Evolutionary conservation across 306 rosid genomes (phyloP).

Genomic region (Arachis hypogaea): DNA sequence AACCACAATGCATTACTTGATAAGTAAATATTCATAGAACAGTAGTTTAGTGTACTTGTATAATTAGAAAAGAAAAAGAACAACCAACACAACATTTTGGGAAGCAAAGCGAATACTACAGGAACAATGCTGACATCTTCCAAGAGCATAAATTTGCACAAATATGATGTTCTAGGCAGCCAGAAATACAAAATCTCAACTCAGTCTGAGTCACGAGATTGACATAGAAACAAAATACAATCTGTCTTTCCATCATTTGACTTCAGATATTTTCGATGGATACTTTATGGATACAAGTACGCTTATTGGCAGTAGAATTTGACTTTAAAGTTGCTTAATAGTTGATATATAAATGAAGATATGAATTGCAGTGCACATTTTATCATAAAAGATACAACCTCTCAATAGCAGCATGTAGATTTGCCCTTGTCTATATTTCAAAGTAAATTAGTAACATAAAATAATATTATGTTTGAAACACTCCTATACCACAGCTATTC

Average conservation of each 20-base stretch:
- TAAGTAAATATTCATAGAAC: background rate
- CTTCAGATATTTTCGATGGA: slow-evolving; percentile 16
- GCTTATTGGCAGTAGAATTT: slow-evolving; percentile 2
- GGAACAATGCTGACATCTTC: background rate
- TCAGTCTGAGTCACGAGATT: background rate
- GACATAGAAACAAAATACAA: background rate
- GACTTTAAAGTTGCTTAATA: slow-evolving; percentile 15
- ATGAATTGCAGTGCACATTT: slow-evolving; percentile 18
- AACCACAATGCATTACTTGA: background rate
- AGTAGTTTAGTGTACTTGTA: background rate
- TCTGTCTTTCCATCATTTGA: slow-evolving; percentile 11
- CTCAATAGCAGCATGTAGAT: slow-evolving; percentile 14
- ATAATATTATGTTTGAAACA: background rate
- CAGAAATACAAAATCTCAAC: slow-evolving; percentile 22
- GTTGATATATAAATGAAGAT: slow-evolving; percentile 27
- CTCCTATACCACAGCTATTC: slow-evolving; percentile 7
- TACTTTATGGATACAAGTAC: background rate
- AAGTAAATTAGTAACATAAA: slow-evolving; percentile 17
- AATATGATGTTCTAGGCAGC: background rate
- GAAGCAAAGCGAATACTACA: background rate
- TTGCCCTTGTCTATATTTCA: slow-evolving; percentile 21
- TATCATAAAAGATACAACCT: slow-evolving; percentile 12
- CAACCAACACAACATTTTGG: slow-evolving; percentile 5
- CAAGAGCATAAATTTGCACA: background rate
- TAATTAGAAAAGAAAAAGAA: slow-evolving; percentile 7